Evolutionary conservation across 148 eudicot species (phyloP).

Genomic region (Rhododendron ovatum): DNA sequence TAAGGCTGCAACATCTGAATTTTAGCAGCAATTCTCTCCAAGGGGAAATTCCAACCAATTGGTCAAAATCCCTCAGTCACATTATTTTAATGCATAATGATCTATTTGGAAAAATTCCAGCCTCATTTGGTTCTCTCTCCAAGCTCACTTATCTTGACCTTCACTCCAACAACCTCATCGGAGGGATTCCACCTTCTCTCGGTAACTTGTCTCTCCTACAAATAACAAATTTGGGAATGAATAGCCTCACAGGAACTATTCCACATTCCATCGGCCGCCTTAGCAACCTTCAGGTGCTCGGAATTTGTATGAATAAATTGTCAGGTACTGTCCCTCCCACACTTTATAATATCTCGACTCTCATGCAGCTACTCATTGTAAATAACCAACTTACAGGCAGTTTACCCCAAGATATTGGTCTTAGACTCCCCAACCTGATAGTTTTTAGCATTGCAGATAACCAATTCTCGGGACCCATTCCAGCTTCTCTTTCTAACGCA

Average conservation of each 20-base stretch:
- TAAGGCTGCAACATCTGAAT: too few relatives aligned
- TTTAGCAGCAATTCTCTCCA: neutral
- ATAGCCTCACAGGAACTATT: neutral
- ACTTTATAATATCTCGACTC: too few relatives aligned
- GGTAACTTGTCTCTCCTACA: neutral
- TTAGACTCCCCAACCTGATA: neutral
- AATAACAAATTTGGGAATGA: neutral
- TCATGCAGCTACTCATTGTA: accelerated
- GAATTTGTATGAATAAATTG: neutral
- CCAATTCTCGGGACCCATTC: neutral
- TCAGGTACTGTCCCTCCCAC: neutral
- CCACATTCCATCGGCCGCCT: neutral
- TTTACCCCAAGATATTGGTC: neutral
- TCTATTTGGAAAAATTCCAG: neutral
- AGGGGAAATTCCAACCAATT: neutral
- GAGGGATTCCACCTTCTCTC: neutral
- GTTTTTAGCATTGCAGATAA: neutral
- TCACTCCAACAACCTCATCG: neutral
- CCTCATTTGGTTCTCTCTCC: too few relatives aligned
- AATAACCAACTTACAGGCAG: too few relatives aligned
- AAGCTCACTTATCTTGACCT: neutral
- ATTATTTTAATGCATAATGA: too few relatives aligned
- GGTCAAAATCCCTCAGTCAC: neutral
- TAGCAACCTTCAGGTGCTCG: neutral
- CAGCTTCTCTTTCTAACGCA: neutral